Conservation (phyloP, 2,329 filamentous ascomycete species). For the Colletotrichum noveboracense region DNA sequence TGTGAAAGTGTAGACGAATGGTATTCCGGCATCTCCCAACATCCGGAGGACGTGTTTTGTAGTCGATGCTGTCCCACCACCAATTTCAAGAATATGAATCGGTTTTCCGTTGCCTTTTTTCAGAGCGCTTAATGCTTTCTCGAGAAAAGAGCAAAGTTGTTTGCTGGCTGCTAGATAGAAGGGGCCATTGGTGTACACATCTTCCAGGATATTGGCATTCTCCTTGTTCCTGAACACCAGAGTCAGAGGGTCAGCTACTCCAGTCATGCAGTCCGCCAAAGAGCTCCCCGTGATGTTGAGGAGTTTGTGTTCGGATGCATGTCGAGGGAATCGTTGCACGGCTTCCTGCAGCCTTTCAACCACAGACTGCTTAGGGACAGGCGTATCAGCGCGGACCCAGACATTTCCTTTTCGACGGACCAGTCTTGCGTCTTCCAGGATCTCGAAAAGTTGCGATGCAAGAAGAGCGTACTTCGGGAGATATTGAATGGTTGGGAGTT, state of each 20-base stretch:
- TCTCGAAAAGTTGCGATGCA: slow-evolving; percentile 29
- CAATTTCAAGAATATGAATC: slow-evolving; percentile 44
- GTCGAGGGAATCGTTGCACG: slow-evolving; percentile 32
- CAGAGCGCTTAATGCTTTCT: slow-evolving; percentile 16
- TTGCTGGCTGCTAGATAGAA: background rate
- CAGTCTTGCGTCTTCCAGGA: slow-evolving; percentile 27
- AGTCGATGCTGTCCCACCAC: slow-evolving; percentile 48
- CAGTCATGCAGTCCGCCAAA: slow-evolving; percentile 43
- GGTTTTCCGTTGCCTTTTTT: background rate
- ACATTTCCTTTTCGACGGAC: background rate
- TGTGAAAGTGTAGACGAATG: slow-evolving; percentile 45
- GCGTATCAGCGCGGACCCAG: background rate
- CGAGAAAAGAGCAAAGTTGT: background rate
- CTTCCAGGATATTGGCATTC: slow-evolving; percentile 31
- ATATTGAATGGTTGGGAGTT: slow-evolving; percentile 23
- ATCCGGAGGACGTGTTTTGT: slow-evolving; percentile 33
- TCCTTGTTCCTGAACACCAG: slow-evolving; percentile 41
- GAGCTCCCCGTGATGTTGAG: slow-evolving; percentile 33
- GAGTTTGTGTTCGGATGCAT: slow-evolving; percentile 35
- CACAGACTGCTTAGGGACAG: slow-evolving; percentile 3
- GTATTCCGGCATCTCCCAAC: slow-evolving; percentile 27
- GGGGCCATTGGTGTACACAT: slow-evolving; percentile 34
- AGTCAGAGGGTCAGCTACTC: slow-evolving; percentile 36
- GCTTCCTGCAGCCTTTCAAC: slow-evolving; percentile 27
- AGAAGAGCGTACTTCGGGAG: slow-evolving; percentile 30